These are phyloP conservation scores for Trichocladium antarcticum DNA, from an alignment of 495 filamentous ascomycete genomes.

Conservation along the genomic window DNA sequence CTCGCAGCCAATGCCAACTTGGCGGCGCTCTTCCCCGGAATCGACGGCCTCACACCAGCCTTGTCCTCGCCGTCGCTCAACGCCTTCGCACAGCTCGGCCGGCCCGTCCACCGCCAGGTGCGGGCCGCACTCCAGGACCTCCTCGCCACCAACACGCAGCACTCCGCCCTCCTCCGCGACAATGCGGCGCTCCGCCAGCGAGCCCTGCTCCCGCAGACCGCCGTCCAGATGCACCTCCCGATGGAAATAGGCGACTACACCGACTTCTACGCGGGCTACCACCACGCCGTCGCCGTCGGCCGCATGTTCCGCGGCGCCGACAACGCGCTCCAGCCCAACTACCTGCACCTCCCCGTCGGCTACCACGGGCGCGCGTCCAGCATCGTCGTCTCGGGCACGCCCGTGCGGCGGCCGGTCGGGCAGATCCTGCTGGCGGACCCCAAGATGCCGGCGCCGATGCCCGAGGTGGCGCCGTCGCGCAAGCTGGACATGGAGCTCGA, in stretches of 20 bases:
- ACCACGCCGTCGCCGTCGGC: slow-evolving; percentile 79
- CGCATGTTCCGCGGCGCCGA: slow-evolving; percentile 70
- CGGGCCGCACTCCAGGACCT: slow-evolving; percentile 64
- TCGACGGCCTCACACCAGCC: slow-evolving; percentile 47
- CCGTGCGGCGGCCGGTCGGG: slow-evolving; percentile 65
- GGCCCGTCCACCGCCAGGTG: slow-evolving; percentile 57
- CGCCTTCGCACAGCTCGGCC: slow-evolving; percentile 68
- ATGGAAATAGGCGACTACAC: slow-evolving; percentile 92
- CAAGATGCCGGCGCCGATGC: slow-evolving; percentile 35
- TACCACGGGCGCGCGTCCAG: slow-evolving; percentile 80
- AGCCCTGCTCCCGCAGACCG: slow-evolving; percentile 40
- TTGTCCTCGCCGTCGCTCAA: slow-evolving; percentile 67
- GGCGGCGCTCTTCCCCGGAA: slow-evolving; percentile 42
- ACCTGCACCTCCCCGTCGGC: slow-evolving; percentile 78
- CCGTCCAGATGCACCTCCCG: slow-evolving; percentile 65
- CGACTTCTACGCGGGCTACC: slow-evolving; percentile 88
- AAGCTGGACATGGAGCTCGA: slow-evolving; percentile 83
- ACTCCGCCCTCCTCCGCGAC: slow-evolving; percentile 25
- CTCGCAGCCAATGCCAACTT: slow-evolving; percentile 52
- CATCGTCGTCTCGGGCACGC: slow-evolving; percentile 65
- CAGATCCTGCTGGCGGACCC: slow-evolving; percentile 64
- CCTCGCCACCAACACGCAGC: slow-evolving; percentile 44
- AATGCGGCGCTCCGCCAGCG: slow-evolving; percentile 22
- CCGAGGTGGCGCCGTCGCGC: slow-evolving; percentile 51
- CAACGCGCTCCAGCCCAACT: slow-evolving; percentile 80